Conservation (phyloP, 176 grass and related monocot species). For the Echinochloa phyllopogon region DNA sequence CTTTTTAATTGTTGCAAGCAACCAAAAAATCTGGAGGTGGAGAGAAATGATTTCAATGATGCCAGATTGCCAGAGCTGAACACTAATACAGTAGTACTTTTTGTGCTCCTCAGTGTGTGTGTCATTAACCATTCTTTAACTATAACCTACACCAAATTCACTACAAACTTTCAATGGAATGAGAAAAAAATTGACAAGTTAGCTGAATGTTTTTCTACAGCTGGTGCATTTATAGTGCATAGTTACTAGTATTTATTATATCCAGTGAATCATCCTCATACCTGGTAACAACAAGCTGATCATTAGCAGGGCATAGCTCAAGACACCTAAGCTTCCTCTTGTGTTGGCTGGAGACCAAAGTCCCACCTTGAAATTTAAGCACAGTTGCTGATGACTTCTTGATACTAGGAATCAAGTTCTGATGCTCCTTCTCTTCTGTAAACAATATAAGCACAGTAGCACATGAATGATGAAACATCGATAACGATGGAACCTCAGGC, state of each 20-base stretch:
- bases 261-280: constrained; percentile 46
- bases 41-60: neutral
- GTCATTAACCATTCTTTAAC: neutral
- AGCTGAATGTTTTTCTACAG: neutral
- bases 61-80: neutral
- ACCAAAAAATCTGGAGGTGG: neutral
- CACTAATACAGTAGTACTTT: neutral
- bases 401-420: constrained; percentile 74
- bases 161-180: neutral
- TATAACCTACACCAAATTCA: neutral
- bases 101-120: neutral
- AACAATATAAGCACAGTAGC: neutral
- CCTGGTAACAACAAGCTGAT: constrained; percentile 91
- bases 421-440: constrained; percentile 69
- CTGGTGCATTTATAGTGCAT: neutral
- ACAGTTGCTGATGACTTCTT: constrained; percentile 54
- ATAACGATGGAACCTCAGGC: neutral
- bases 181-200: neutral
- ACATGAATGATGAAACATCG: constrained; percentile 8
- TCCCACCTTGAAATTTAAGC: constrained; percentile 66
- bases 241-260: constrained; percentile 4
- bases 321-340: constrained; percentile 94
- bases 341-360: constrained; percentile 68
- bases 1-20: neutral
- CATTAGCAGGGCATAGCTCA: constrained; percentile 79